Evolutionary conservation across 1,284 basidiomycete genomes (phyloP).

Genomic region (Ustilago sp.): DNA sequence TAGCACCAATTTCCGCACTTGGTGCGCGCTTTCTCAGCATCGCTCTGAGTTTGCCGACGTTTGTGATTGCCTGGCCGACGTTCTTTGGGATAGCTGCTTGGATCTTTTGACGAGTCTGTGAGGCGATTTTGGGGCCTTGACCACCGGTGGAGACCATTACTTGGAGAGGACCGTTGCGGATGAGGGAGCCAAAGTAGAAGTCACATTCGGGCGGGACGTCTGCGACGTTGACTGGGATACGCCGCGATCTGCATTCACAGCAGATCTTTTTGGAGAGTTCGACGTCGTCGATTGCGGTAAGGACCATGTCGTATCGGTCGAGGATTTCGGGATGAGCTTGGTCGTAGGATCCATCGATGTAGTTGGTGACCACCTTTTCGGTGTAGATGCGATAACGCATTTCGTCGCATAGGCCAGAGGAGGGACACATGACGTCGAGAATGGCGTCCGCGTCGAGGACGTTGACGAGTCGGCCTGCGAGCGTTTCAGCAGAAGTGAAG

Average conservation of each 20-base stretch:
- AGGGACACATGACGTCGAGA: constrained; percentile 65
- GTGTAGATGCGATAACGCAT: constrained; percentile 60
- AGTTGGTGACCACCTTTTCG: constrained; percentile 54
- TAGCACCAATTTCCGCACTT: constrained; percentile 79
- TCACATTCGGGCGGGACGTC: constrained; percentile 91
- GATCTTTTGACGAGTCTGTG: constrained; percentile 81
- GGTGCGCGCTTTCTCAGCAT: constrained; percentile 80
- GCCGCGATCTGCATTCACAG: constrained; percentile 76
- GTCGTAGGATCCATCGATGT: constrained; percentile 69
- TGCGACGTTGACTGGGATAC: constrained; percentile 92
- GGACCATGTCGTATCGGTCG: constrained; percentile 79
- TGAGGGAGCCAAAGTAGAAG: constrained; percentile 97
- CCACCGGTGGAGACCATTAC: constrained; percentile 97
- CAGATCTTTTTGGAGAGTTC: constrained; percentile 79
- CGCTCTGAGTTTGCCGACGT: constrained; percentile 79
- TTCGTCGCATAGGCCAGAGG: constrained; percentile 62
- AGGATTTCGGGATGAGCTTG: constrained; percentile 19
- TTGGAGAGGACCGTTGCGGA: constrained; percentile 89
- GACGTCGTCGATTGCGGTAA: constrained; percentile 92
- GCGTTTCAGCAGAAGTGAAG: too few relatives aligned
- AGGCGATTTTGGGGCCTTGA: constrained; percentile 89
- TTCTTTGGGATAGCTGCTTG: constrained; percentile 78
- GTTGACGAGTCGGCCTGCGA: constrained; percentile 63
- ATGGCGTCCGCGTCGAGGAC: constrained; percentile 66
- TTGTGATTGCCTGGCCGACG: constrained; percentile 83